Evolutionary conservation across 2,329 filamentous ascomycete genomes (phyloP), one percentile per base, ranked within the genome.

Genomic region (Colletotrichum horii): DNA sequence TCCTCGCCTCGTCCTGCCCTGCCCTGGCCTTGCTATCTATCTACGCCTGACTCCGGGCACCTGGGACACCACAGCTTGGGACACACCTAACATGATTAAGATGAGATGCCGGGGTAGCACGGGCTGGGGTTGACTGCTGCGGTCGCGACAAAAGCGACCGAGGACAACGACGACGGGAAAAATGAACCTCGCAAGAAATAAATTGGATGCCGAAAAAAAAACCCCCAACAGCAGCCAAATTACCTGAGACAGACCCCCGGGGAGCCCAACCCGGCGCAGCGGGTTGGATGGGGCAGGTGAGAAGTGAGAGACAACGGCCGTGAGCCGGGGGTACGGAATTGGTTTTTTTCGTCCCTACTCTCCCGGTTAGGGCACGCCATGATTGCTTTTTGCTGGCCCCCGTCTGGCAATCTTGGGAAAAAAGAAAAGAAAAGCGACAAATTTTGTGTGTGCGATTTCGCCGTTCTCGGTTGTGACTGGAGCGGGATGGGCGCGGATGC

Each of bases 401-500:
- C 22, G 52, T 70, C 60, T 74, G 56, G 70, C 16, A 60, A 48
- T 28, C 30, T 28, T 16, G 19, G 15, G 52, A 15, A 69, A n/a
- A 8, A 32, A 43, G 19, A 43, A n/a, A 19, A 24, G 28, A 14
- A 15, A 48, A 48, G 43, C 9, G 22, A 22, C 5, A n/a, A 11
- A 22, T 48, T 22, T 22, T 4, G 56, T 70, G 24, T 11, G 32
- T 26, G 61, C 22, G 9, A n/a, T 66, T 16, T 70, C 43, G 62
- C 56, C 68, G 71, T 48, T 65, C 71, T 68, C 55, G 64, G 52
- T n/a, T 36, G 55, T 30, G n/a, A 72, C 70, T 73, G 71, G 71
- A 71, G 67, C 67, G 67, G 72, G 67, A 66, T 66, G 67, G 72
- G 48, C 34, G 67, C 72, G 52, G 68, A 75, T 71, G 72, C 67